Evolutionary conservation across 1,284 basidiomycete genomes (phyloP), one percentile per base, ranked within the genome.

Genomic region (Puccinia novopanici): DNA sequence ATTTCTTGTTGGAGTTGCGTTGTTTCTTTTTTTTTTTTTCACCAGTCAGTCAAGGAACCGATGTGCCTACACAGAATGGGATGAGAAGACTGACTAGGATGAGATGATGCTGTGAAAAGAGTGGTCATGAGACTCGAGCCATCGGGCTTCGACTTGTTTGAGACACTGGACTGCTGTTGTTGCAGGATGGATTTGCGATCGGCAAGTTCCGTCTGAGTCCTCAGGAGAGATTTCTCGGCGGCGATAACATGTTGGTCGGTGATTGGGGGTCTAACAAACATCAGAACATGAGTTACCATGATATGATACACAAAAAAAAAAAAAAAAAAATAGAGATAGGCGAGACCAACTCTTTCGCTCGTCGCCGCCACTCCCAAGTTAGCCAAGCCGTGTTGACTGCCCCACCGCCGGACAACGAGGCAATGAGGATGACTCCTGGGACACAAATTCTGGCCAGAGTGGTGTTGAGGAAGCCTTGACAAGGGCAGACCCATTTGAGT

Each of bases 311-410:
- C n/a, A 27, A 22, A 48, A n/a, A 37, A 22, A n/a, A n/a, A n/a
- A n/a, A n/a, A n/a, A n/a, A n/a, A n/a, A n/a, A n/a, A n/a, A n/a
- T n/a, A 34, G 19, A 12, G 13, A 22, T 13, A 30, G 48, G n/a
- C n/a, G 9, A n/a, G 50, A 70, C 83, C 73, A n/a, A 84, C 84
- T 82, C 82, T 37, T 84, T 82, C 0, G 83, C 83, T 19, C 83
- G 65, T 81, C 81, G 73, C 65, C 85, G 76, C 84, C 84, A 85
- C 75, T 87, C 86, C 81, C 84, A 86, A 19, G 86, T 86, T 68
- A 87, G 85, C 85, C 85, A 86, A 0, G 86, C 86, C 0, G 86
- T 85, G 67, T 86, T 86, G 34, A 86, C 84, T 0, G 87, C 86
- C 52, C 85, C 86, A 10, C 85, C 86, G 4, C 87, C 87, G 0